Evolutionary conservation across 108 stramenopile genomes (phyloP).

Genomic region (Skeletonema potamos): DNA sequence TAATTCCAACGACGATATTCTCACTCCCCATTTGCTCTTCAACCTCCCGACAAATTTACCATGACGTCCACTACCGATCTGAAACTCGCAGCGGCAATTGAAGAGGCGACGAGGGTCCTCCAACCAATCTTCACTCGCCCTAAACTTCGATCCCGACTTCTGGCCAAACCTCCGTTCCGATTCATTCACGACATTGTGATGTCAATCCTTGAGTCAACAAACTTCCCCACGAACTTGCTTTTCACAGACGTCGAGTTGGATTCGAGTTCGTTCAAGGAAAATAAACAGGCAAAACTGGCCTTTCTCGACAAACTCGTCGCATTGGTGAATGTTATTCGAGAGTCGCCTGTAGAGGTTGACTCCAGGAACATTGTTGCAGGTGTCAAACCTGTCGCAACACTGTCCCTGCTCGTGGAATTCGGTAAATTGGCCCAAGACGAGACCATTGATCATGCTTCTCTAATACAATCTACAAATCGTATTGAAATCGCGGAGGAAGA

Average conservation of each 20-base stretch:
- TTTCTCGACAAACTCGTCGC: slow-evolving; percentile 51
- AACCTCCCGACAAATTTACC: too few species aligned
- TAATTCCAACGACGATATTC: too few species aligned
- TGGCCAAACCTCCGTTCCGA: slow-evolving; percentile 46
- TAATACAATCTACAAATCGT: background rate
- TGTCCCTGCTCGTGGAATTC: slow-evolving; percentile 29
- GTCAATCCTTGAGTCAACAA: slow-evolving; percentile 33
- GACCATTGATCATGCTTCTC: slow-evolving; percentile 14
- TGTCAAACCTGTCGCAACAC: slow-evolving; percentile 20
- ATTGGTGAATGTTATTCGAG: slow-evolving; percentile 31
- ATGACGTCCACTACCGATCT: too few species aligned
- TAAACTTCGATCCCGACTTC: slow-evolving; percentile 28
- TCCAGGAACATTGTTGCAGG: slow-evolving; percentile 48
- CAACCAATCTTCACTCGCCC: slow-evolving; percentile 44
- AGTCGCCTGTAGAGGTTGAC: slow-evolving; percentile 14
- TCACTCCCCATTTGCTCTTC: too few species aligned
- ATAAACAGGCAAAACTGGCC: slow-evolving; percentile 28
- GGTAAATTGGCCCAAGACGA: slow-evolving; percentile 14
- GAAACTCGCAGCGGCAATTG: too few species aligned
- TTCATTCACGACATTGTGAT: slow-evolving; percentile 47
- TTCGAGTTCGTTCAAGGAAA: slow-evolving; percentile 43
- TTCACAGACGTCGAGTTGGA: slow-evolving; percentile 38
- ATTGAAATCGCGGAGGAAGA: background rate
- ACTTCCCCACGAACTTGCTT: slow-evolving; percentile 32
- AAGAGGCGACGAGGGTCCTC: background rate